phyloP scores from a whole-genome alignment of 2,329 filamentous ascomycete species.

The Thelonectria olida region DNA sequence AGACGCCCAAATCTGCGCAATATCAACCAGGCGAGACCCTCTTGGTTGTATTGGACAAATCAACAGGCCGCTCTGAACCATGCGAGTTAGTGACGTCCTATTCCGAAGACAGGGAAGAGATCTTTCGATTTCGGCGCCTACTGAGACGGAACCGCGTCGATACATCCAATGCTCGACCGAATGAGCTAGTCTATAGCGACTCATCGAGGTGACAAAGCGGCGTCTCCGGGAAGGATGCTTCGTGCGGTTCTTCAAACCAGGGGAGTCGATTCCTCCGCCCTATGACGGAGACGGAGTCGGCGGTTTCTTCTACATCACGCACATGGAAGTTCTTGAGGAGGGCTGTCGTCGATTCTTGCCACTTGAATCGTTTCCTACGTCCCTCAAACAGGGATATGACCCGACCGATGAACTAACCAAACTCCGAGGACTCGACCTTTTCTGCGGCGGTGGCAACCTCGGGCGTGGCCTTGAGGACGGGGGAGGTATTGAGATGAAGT shows the following conservation, averaged over 20 bases:
- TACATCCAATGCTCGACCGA: slow-evolving; percentile 50
- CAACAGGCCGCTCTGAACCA: slow-evolving; percentile 60
- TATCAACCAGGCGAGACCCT: slow-evolving; percentile 69
- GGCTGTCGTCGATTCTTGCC: slow-evolving; percentile 42
- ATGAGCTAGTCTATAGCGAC: slow-evolving; percentile 69
- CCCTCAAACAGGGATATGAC: slow-evolving; percentile 65
- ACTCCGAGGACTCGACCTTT: slow-evolving; percentile 74
- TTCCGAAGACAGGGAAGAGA: slow-evolving; percentile 22
- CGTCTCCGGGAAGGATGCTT: slow-evolving; percentile 66
- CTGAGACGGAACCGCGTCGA: slow-evolving; percentile 57
- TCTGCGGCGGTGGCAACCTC: slow-evolving; percentile 81
- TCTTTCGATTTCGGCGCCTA: slow-evolving; percentile 60
- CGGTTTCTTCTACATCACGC: slow-evolving; percentile 71
- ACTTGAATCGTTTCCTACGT: slow-evolving; percentile 45
- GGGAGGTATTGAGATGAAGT: slow-evolving; percentile 70
- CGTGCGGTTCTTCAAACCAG: slow-evolving; percentile 62
- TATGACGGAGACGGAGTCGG: slow-evolving; percentile 74
- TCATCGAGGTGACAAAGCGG: slow-evolving; percentile 46
- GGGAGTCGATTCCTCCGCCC: slow-evolving; percentile 63
- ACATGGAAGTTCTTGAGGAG: slow-evolving; percentile 34
- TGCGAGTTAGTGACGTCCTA: slow-evolving; percentile 62
- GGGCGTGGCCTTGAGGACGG: slow-evolving; percentile 80
- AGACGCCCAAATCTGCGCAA: slow-evolving; percentile 25
- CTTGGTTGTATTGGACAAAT: slow-evolving; percentile 50
- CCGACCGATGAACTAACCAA: slow-evolving; percentile 47